Percentiles rank a stretch among this genome's conserved stretches.
Evolutionary conservation across 2,329 filamentous ascomycete genomes (phyloP).

Genomic region (Bipolaris zeicola): DNA sequence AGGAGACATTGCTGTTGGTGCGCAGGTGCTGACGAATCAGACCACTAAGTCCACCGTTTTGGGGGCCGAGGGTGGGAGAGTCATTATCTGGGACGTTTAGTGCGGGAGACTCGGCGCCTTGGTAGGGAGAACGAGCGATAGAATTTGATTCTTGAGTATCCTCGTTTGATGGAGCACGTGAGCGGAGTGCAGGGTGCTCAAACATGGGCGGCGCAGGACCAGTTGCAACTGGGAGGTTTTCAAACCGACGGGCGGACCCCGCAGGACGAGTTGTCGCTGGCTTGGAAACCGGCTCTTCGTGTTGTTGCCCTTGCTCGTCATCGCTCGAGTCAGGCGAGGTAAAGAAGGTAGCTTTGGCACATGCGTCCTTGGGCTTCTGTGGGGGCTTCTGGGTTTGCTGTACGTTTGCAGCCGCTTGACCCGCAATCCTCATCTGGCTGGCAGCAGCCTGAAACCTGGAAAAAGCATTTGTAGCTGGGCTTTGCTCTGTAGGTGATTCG

Average conservation of each 20-base stretch:
- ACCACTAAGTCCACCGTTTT: slow-evolving; percentile 70
- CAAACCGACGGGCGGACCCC: slow-evolving; percentile 37
- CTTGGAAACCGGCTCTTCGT: slow-evolving; percentile 33
- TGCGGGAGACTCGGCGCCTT: slow-evolving; percentile 11
- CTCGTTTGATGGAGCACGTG: slow-evolving; percentile 34
- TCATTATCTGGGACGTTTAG: slow-evolving; percentile 56
- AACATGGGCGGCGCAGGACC: slow-evolving; percentile 43
- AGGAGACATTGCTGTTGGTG: slow-evolving; percentile 79
- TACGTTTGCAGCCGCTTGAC: slow-evolving; percentile 20
- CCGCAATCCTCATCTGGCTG: slow-evolving; percentile 49
- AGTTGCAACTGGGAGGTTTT: slow-evolving; percentile 42
- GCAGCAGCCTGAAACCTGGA: slow-evolving; percentile 56
- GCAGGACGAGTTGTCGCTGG: slow-evolving; percentile 16
- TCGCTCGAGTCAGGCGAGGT: slow-evolving; percentile 38
- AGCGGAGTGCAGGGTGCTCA: slow-evolving; percentile 47
- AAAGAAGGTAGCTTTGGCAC: slow-evolving; percentile 36
- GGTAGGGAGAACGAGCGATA: slow-evolving; percentile 12
- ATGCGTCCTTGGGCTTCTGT: slow-evolving; percentile 23
- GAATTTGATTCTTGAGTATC: slow-evolving; percentile 15
- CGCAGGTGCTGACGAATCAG: slow-evolving; percentile 86
- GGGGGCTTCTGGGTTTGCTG: slow-evolving; percentile 18
- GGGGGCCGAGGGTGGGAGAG: slow-evolving; percentile 79
- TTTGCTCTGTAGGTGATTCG: slow-evolving; percentile 37
- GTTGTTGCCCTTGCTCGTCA: slow-evolving; percentile 36
- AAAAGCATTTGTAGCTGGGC: slow-evolving; percentile 46